Conservation (phyloP, 192 early-diverging fungal species). For the Umbelopsis isabellina region DNA sequence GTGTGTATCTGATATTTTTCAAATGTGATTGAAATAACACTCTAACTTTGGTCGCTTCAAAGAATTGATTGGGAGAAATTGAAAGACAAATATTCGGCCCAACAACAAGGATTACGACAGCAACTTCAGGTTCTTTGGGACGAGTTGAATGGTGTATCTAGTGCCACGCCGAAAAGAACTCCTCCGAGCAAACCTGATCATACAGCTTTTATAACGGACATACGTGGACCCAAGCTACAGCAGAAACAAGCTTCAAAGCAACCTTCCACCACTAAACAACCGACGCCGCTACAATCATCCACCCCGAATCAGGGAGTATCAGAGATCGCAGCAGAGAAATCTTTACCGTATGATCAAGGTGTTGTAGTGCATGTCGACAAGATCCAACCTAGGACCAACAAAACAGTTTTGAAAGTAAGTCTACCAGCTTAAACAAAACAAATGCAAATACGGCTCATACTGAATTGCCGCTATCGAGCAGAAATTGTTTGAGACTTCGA, state of each 20-base stretch:
- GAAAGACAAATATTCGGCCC: neutral
- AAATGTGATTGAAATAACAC: neutral
- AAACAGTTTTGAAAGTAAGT: neutral
- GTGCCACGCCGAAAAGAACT: neutral
- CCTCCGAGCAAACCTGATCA: neutral
- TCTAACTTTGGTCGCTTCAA: neutral
- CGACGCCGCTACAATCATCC: neutral
- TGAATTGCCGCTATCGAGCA: neutral
- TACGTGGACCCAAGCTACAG: neutral
- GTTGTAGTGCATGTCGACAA: conserved; percentile 12
- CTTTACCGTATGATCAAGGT: neutral
- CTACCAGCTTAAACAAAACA: neutral
- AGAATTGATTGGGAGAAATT: conserved; percentile 16
- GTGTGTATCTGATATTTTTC: neutral
- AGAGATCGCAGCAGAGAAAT: neutral
- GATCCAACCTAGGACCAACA: conserved; percentile 1
- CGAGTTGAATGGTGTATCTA: neutral
- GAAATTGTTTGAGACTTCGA: neutral
- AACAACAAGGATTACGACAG: neutral
- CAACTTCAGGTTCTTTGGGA: neutral
- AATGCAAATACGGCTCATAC: too few relatives aligned
- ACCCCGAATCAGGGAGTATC: neutral
- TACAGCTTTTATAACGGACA: conserved; percentile 1
- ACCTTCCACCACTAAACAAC: neutral
- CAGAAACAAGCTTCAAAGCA: neutral